A percentile compares a stretch with the other conserved stretches of the same genome.
These are phyloP conservation scores for Rhodamnia argentea DNA, from an alignment of 345 rosid genomes.

Conservation along the genomic window DNA sequence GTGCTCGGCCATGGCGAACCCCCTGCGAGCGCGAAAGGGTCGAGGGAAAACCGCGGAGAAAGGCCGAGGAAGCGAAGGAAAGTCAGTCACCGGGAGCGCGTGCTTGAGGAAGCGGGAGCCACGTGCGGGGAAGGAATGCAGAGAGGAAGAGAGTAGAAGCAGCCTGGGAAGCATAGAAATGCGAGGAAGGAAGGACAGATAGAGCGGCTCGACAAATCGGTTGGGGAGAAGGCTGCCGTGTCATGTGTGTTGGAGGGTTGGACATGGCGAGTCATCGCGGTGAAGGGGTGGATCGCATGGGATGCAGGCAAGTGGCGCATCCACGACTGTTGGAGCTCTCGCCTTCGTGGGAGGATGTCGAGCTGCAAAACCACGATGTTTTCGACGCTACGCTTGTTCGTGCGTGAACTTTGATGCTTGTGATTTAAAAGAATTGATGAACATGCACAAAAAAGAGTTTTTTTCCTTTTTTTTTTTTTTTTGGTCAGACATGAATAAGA, in stretches of 20 bases:
- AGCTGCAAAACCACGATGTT: not conserved
- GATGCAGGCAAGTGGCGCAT: too few relatives aligned
- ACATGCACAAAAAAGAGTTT: accelerated
- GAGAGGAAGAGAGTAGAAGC: not conserved
- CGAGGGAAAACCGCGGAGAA: not conserved
- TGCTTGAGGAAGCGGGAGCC: not conserved
- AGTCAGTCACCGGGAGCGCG: not conserved
- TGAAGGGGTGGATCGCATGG: too few relatives aligned
- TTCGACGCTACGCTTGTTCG: not conserved
- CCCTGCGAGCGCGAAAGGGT: not conserved
- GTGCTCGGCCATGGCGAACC: conserved; percentile 6
- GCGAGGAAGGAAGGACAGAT: not conserved
- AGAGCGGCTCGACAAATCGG: not conserved
- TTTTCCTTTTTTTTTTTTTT: too few relatives aligned
- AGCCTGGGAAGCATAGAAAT: conserved; percentile 6
- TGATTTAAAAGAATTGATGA: not conserved
- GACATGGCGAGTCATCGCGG: not conserved
- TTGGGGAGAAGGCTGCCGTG: not conserved
- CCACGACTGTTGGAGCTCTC: too few relatives aligned
- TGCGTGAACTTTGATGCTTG: not conserved
- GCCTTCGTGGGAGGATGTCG: too few relatives aligned
- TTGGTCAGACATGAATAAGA: too few relatives aligned
- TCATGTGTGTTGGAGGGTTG: not conserved
- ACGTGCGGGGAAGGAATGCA: not conserved
- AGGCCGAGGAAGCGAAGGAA: not conserved